Conservation (phyloP, 2,329 filamentous ascomycete genomes). For the Exophiala viscosa region DNA sequence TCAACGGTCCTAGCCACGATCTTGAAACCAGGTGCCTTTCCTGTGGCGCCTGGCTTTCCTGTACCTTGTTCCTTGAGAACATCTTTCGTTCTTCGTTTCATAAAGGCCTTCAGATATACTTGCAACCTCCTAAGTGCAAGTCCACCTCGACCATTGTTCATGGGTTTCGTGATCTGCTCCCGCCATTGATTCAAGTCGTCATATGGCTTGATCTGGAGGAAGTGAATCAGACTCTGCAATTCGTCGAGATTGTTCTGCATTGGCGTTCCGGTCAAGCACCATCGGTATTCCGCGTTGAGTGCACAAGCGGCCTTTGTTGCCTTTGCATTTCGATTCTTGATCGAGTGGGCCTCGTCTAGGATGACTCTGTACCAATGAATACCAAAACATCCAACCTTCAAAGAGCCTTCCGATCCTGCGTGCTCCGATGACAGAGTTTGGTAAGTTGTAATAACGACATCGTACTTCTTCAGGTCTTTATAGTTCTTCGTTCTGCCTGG, state of each 20-base stretch:
- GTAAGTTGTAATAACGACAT: slow-evolving; percentile 96
- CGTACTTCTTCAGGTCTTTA: slow-evolving; percentile 74
- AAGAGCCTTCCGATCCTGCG: slow-evolving; percentile 57
- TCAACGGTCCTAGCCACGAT: slow-evolving; percentile 89
- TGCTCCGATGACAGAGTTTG: slow-evolving; percentile 93
- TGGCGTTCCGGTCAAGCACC: slow-evolving; percentile 93
- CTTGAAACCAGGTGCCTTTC: slow-evolving; percentile 68
- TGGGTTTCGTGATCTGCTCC: slow-evolving; percentile 79
- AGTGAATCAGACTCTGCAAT: slow-evolving; percentile 86
- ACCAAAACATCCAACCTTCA: slow-evolving; percentile 81
- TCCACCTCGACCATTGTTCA: slow-evolving; percentile 86
- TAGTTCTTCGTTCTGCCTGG: slow-evolving; percentile 75
- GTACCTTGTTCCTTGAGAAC: slow-evolving; percentile 86
- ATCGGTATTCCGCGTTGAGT: slow-evolving; percentile 79
- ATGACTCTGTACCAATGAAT: slow-evolving; percentile 94
- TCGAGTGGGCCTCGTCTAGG: slow-evolving; percentile 93
- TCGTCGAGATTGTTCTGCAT: slow-evolving; percentile 99
- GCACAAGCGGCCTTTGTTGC: slow-evolving; percentile 88
- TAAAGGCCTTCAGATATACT: slow-evolving; percentile 82
- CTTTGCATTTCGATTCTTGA: slow-evolving; percentile 97
- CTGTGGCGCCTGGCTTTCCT: slow-evolving; percentile 49
- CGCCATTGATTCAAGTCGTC: slow-evolving; percentile 84
- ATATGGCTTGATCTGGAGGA: slow-evolving; percentile 87
- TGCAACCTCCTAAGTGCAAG: slow-evolving; percentile 85
- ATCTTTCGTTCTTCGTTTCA: slow-evolving; percentile 98